Evolutionary conservation across 768 basidiomycete genomes (phyloP), one percentile per base, ranked within the genome.

Genomic region (Amanita muscaria): DNA sequence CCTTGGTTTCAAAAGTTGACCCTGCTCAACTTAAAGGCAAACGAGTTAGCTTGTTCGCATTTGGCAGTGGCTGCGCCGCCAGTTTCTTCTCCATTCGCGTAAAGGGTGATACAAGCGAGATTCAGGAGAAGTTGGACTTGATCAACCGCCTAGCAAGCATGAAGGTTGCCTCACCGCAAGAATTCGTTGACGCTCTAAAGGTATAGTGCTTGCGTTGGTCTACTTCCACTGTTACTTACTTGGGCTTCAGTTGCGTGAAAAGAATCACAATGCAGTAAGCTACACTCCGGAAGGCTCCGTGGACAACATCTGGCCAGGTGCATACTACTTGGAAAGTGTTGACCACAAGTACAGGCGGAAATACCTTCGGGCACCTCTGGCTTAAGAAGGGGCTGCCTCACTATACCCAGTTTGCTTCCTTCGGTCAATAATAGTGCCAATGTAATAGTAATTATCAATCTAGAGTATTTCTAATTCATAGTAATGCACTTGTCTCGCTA

Each of bases 21-120:
- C 81, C 88, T 7, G 63, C 74, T 5, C 72, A 79, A 52, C 70
- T 93, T 43, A 64, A 70, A 56, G 83, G 79, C 66, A 96, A 92
- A 74, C 82, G 92, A 21, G 72, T 94, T 59, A 83, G 81, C 55
- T 73, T 98, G 74, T 99, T 91, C 72, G 89, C 89, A n/a, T 99
- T 92, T 62, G 96, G 96, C 32, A 83, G 80, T 43, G 96, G 96
- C 40, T 88, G 90, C 51, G 93, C 96, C n/a, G 83, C 88, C 37
- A 84, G 80, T 49, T 96, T 97, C 84, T 99, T 83, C 73, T 79
- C 83, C 18, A 67, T 92, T 44, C 75, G 77, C 44, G 80, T 97
- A 56, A 86, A 84, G 72, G 92, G 91, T 47, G 87, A 91, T 57
- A 92, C 89, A 11, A 65, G 74, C 21, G 79, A 83, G 61, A 91